Evolutionary conservation across 2,329 filamentous ascomycete species (phyloP), one percentile per base, ranked within the genome.

Genomic region (Penicillium sp.): DNA sequence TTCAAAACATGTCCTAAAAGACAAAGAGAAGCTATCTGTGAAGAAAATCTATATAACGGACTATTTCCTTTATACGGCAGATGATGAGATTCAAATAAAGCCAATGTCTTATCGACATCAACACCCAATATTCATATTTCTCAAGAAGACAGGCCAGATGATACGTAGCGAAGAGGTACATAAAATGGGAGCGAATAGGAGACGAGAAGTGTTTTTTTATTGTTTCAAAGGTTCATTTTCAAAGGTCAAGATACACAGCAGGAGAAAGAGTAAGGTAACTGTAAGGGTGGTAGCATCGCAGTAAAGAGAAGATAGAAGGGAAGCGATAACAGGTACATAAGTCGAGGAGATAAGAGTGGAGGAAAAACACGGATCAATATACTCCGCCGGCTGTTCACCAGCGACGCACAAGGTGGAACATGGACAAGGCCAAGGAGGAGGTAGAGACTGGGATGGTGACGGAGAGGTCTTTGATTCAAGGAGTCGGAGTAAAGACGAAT

Each of bases 361-460:
- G 18, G 26, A 39, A 51, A 53, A 27, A 43, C 36, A 53, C 19
- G 51, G 44, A 53, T 48, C 51, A 53, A 48, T 53, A 48, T 48
- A 48, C 18, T 6, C 40, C 40, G 10, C 18, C 14, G 16, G 40
- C n/a, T 36, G 19, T 23, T 1, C 18, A 26, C 30, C 19, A 46
- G 27, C 11, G 46, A 27, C 26, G 9, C 14, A 50, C 39, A 50
- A 53, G 45, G 46, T 39, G 51, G 32, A 49, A 35, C 26, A 32
- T 45, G 39, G 51, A 42, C 27, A 48, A 52, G 43, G 48, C 34
- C 42, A 51, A 32, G 34, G 49, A 26, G 42, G 26, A 43, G 39
- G 45, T 42, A 49, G 45, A 39, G 38, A 53, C 49, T 30, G 38
- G 39, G 45, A 32, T 26, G 26, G 29, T 26, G 45, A 48, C 30